Evolutionary conservation across 768 basidiomycete species (phyloP).

Genomic region (Tephrocybe sp.): DNA sequence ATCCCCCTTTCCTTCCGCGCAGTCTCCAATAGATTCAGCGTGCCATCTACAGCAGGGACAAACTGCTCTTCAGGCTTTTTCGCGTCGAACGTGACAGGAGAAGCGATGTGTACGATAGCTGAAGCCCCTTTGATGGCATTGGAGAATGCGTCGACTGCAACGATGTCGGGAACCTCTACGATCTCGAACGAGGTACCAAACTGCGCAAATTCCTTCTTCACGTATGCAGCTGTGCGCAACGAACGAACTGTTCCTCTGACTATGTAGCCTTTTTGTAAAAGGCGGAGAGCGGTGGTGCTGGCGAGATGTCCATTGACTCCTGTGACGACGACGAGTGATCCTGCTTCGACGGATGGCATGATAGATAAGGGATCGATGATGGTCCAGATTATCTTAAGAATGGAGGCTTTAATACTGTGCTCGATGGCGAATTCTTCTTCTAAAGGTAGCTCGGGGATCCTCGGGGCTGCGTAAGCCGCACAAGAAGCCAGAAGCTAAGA

Average conservation of each 20-base stretch:
- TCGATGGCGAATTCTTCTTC: too few relatives aligned
- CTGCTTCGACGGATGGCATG: conserved; percentile 9
- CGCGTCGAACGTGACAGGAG: conserved; percentile 9
- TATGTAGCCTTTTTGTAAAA: conserved; percentile 12
- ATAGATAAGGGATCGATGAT: neutral
- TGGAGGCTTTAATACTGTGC: too few relatives aligned
- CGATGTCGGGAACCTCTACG: conserved; percentile 9
- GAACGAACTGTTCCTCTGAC: conserved; percentile 11
- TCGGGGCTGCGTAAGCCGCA: too few relatives aligned
- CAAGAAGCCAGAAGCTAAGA: too few relatives aligned
- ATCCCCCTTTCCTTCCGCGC: conserved; percentile 2
- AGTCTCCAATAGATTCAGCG: conserved; percentile 2
- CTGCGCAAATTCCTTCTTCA: conserved; percentile 7
- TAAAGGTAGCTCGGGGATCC: too few relatives aligned
- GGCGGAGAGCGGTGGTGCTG: conserved; percentile 11
- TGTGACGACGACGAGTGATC: conserved; percentile 12
- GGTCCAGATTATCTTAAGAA: too few relatives aligned
- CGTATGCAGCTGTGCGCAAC: neutral
- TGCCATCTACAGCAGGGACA: conserved; percentile 9
- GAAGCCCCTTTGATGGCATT: conserved; percentile 6
- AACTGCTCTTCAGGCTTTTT: conserved; percentile 11
- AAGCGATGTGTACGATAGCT: conserved; percentile 12
- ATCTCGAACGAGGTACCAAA: conserved; percentile 6
- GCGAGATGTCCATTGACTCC: conserved; percentile 12
- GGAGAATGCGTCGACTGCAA: neutral